Evolutionary conservation across 192 early-diverging fungal species (phyloP), one percentile per base, ranked within the genome.

Genomic region (Coemansia biformis): DNA sequence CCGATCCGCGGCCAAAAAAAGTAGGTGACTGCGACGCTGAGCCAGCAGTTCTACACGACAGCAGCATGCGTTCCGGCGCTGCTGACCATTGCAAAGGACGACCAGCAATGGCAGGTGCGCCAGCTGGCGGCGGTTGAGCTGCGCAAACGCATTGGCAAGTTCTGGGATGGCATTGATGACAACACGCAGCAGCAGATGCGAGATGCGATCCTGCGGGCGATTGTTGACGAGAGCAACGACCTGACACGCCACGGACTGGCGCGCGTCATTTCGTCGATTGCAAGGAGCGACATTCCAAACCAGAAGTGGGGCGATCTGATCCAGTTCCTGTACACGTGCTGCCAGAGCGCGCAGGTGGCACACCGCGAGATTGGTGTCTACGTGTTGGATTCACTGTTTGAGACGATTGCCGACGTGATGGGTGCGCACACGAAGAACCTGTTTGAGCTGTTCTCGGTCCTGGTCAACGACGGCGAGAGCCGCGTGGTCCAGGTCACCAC

Each of bases 111-210:
- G 54, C 77, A 85, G 68, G 72, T 95, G 30, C 87, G 90, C 34
- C 90, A 93, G 64, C 73, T 95, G 38, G 85, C 89, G 23, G 83
- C 89, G 4, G 90, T 95, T 19, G 92, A 95, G 77, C 78, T 89
- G 50, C 83, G 88, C 50, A 95, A 95, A 61, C 83, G 85, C 43
- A 67, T 87, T 31, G 48, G 76, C 16, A 86, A 79, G 67, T 85
- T 78, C 77, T 95, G 90, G 90, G 58, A 71, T n/a, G 71, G 81
- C 8, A 43, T 91, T 9, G 83, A 81, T 31, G 71, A 52, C 16
- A 59, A 59, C 11, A 68, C 65, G 18, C 71, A 83, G 47, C 72
- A 67, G 37, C 57, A 66, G 39, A 81, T 92, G 43, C 87, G 86
- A 46, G 66, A 74, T 23, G 65, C 78, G 16, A 66, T 93, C 19